Percentiles rank a stretch among this genome's conserved stretches.
phyloP scores from a whole-genome alignment of 2,329 filamentous ascomycete species.

The Exophiala calicioides region DNA sequence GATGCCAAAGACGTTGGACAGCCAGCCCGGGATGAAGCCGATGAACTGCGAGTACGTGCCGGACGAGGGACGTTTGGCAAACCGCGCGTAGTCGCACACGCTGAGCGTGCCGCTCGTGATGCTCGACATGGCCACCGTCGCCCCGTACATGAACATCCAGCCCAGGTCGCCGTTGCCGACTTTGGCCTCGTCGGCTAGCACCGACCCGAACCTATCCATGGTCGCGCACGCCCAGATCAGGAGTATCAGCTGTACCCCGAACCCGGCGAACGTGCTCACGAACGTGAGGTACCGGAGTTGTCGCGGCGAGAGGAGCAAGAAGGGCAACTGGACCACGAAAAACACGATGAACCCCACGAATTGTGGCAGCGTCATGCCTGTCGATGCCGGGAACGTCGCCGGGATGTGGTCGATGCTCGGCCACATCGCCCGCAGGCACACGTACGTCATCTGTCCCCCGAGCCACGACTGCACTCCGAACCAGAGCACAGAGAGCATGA shows the following conservation, averaged over 20 bases:
- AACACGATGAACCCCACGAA: conserved; percentile 11
- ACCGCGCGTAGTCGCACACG: conserved; percentile 8
- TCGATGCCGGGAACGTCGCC: conserved; percentile 6
- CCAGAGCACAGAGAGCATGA: conserved; percentile 61
- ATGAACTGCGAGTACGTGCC: conserved; percentile 1
- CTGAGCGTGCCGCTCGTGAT: conserved; percentile 4
- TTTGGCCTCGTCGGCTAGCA: conserved; percentile 1
- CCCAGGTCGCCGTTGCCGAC: background rate
- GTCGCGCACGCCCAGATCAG: conserved; percentile 6
- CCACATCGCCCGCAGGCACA: conserved; percentile 38
- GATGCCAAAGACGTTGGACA: conserved; percentile 8
- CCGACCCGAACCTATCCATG: conserved; percentile 2
- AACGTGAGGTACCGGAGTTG: conserved; percentile 1
- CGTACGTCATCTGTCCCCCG: conserved; percentile 41
- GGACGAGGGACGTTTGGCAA: background rate
- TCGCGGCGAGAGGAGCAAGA: background rate
- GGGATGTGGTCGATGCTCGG: conserved; percentile 5
- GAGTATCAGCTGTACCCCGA: conserved; percentile 7
- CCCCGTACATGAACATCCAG: conserved; percentile 7
- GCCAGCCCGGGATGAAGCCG: conserved; percentile 6
- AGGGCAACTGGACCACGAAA: conserved; percentile 5
- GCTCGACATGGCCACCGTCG: conserved; percentile 8
- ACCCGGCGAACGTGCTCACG: conserved; percentile 3
- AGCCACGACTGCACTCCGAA: conserved; percentile 55
- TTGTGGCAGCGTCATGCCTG: conserved; percentile 8